Conservation (phyloP, 129 eudicot genomes). For the Cynara cardunculus region DNA sequence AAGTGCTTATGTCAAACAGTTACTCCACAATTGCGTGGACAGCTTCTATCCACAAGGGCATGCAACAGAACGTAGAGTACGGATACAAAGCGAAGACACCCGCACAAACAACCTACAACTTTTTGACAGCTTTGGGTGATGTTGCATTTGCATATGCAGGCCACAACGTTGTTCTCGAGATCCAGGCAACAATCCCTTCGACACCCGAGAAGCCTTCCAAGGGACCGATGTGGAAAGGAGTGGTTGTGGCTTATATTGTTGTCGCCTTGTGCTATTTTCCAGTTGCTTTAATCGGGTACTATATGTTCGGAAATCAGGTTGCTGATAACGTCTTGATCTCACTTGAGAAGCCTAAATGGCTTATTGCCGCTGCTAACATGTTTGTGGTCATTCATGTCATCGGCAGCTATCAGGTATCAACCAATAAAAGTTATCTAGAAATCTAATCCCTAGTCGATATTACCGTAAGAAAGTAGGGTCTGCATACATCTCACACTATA, state of each 20-base stretch:
- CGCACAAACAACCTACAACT: conserved; percentile 45
- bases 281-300: conserved; percentile 59
- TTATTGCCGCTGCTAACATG: conserved; percentile 67
- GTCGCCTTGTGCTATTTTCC: conserved; percentile 76
- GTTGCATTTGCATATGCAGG: conserved; percentile 87
- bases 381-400: conserved; percentile 71
- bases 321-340: conserved; percentile 61
- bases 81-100: conserved; percentile 33
- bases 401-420: conserved; percentile 68
- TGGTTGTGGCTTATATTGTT: conserved; percentile 55
- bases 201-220: conserved; percentile 74
- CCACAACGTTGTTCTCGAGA: conserved; percentile 78
- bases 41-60: conserved; percentile 60
- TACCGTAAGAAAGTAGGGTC: background rate
- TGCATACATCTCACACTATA: background rate
- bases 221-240: conserved; percentile 79
- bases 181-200: conserved; percentile 79
- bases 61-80: conserved; percentile 45
- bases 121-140: conserved; percentile 57
- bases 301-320: conserved; percentile 54
- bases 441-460: background rate
- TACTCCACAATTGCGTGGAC: conserved; percentile 81
- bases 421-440: background rate
- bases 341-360: conserved; percentile 58
- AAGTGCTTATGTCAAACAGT: conserved; percentile 27